These are phyloP conservation scores for Wilcoxina mikolae DNA, from an alignment of 495 filamentous ascomycete species.

Conservation along the genomic window DNA sequence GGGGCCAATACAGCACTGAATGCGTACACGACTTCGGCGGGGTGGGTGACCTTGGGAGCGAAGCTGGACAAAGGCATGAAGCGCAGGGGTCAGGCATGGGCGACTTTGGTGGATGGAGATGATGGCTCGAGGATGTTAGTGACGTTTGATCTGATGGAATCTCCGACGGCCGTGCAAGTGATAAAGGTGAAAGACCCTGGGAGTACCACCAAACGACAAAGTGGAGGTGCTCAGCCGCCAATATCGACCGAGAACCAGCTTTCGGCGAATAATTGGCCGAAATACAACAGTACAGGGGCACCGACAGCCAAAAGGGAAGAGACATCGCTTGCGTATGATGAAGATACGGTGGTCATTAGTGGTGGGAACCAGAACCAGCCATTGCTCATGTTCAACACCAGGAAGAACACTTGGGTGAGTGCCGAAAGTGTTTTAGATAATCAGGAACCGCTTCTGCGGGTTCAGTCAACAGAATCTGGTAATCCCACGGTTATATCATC, in stretches of 20 bases:
- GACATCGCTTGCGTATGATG: conserved; percentile 46
- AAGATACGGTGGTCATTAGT: conserved; percentile 54
- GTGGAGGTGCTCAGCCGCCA: conserved; percentile 22
- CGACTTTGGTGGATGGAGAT: conserved; percentile 44
- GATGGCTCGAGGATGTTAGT: conserved; percentile 76
- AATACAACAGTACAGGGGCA: conserved; percentile 61
- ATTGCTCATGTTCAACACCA: conserved; percentile 67
- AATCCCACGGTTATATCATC: conserved; percentile 31
- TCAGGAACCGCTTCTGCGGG: background rate
- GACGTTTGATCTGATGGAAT: conserved; percentile 58
- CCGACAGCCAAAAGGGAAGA: conserved; percentile 47
- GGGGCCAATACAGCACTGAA: conserved; percentile 50
- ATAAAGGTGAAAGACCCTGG: conserved; percentile 19
- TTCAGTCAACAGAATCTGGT: background rate
- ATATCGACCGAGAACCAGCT: conserved; percentile 22
- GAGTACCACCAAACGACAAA: conserved; percentile 10
- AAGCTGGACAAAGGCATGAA: conserved; percentile 44
- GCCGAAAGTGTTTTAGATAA: conserved; percentile 48
- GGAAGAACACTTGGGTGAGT: conserved; percentile 68
- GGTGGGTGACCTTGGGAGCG: conserved; percentile 51
- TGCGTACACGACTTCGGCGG: conserved; percentile 40
- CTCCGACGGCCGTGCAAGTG: conserved; percentile 57
- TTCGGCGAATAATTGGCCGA: conserved; percentile 50
- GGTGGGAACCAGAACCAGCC: conserved; percentile 54
- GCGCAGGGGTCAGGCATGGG: conserved; percentile 17